Percentiles rank a stretch among this genome's conserved stretches.
Evolutionary conservation across 2,329 filamentous ascomycete species (phyloP).

Genomic region (Zasmidium angulare): DNA sequence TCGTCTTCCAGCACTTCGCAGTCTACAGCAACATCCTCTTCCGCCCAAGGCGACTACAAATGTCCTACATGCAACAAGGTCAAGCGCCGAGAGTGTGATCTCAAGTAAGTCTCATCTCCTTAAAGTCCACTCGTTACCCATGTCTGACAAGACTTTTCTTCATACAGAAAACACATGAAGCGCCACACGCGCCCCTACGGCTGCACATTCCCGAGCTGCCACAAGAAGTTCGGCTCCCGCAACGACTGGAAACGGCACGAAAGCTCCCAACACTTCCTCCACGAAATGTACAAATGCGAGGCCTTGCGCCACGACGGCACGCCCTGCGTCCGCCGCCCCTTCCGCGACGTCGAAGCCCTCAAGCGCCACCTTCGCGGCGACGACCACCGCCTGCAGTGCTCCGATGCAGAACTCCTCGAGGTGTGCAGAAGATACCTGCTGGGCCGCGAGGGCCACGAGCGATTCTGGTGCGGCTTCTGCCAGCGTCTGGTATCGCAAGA

Average conservation of each 20-base stretch:
- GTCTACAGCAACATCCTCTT: neutral
- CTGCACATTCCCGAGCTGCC: constrained; percentile 71
- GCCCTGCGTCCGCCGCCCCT: constrained; percentile 60
- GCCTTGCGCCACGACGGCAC: constrained; percentile 23
- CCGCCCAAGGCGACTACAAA: neutral
- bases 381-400: constrained; percentile 42
- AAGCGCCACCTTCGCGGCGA: constrained; percentile 58
- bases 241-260: constrained; percentile 95
- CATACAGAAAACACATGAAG: constrained; percentile 75
- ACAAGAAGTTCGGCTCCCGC: constrained; percentile 81
- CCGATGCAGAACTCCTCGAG: constrained; percentile 36
- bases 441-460: constrained; percentile 61
- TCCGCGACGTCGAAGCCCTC: constrained; percentile 60
- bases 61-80: constrained; percentile 22
- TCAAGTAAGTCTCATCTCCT: constrained; percentile 33
- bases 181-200: constrained; percentile 78
- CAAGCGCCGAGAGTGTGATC: constrained; percentile 39
- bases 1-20: constrained; percentile 1
- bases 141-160: neutral
- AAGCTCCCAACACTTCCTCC: constrained; percentile 70
- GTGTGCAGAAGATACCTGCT: constrained; percentile 47
- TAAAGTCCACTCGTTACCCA: too few species aligned
- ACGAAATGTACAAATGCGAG: constrained; percentile 70
- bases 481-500: constrained; percentile 53
- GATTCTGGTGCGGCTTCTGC: constrained; percentile 92